phyloP scores from a whole-genome alignment of 2,329 filamentous ascomycete genomes.

The Aureobasidium sp. region DNA sequence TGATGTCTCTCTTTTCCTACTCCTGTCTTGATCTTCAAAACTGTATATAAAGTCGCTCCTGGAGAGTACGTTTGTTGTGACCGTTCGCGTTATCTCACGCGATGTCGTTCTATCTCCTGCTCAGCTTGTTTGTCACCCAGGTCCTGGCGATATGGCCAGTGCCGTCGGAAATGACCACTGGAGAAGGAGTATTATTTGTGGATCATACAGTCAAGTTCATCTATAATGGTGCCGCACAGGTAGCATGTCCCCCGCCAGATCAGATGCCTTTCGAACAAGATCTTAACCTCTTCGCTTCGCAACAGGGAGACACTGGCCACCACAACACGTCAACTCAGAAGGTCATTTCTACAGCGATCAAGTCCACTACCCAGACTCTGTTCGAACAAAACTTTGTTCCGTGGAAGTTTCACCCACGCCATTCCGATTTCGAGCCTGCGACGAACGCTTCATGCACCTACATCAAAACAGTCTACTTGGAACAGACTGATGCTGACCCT shows the following conservation, averaged over 20 bases:
- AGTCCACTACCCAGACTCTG: constrained; percentile 52
- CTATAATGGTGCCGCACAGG: constrained; percentile 24
- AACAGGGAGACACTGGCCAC: constrained; percentile 1
- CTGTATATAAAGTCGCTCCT: not conserved
- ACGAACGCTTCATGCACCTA: constrained; percentile 35
- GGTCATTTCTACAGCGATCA: constrained; percentile 39
- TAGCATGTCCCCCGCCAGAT: constrained; percentile 15
- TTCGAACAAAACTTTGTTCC: constrained; percentile 63
- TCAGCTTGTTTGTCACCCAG: constrained; percentile 14
- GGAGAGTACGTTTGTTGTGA: not conserved
- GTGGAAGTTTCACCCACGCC: constrained; percentile 65
- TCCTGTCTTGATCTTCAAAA: not conserved
- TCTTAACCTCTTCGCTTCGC: constrained; percentile 7
- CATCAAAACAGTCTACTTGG: constrained; percentile 54
- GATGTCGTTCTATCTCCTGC: not conserved
- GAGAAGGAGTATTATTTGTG: constrained; percentile 33
- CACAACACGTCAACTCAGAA: constrained; percentile 18
- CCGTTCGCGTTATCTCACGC: not conserved
- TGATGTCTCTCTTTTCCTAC: not conserved
- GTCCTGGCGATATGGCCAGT: constrained; percentile 35
- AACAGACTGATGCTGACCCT: constrained; percentile 49
- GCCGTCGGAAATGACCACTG: constrained; percentile 29
- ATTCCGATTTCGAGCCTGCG: constrained; percentile 55
- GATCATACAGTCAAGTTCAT: constrained; percentile 29
- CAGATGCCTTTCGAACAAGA: constrained; percentile 10